These are phyloP conservation scores for Didymella keratinophila DNA, from an alignment of 2,329 filamentous ascomycete genomes.

Conservation along the genomic window DNA sequence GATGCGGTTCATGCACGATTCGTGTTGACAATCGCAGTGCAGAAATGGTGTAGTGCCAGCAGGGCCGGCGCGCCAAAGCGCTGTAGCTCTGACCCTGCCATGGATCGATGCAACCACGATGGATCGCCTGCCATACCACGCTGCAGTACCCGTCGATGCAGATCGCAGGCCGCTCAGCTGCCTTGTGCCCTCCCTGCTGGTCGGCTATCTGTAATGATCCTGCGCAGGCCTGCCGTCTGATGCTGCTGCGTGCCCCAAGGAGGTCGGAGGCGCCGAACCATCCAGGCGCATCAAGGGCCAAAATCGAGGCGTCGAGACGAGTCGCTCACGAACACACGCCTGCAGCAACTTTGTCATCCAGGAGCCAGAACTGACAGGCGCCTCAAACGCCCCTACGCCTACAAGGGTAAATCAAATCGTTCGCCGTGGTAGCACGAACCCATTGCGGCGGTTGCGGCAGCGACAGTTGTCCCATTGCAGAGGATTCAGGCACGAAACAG, in stretches of 20 bases:
- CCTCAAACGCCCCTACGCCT: slow-evolving; percentile 25
- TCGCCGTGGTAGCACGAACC: slow-evolving; percentile 25
- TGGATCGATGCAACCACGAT: slow-evolving; percentile 14
- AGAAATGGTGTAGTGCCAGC: slow-evolving; percentile 16
- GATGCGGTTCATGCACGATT: slow-evolving; percentile 20
- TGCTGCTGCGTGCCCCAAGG: slow-evolving; percentile 23
- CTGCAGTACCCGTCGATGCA: slow-evolving; percentile 10
- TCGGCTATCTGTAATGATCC: background rate
- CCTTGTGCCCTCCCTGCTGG: slow-evolving; percentile 28
- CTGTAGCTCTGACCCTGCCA: slow-evolving; percentile 13
- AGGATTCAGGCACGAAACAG: slow-evolving; percentile 18
- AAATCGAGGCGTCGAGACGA: slow-evolving; percentile 8
- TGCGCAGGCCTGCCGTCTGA: background rate
- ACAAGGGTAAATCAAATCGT: slow-evolving; percentile 20
- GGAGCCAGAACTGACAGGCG: slow-evolving; percentile 30
- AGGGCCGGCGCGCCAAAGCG: slow-evolving; percentile 13
- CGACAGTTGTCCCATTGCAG: slow-evolving; percentile 23
- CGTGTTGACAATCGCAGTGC: slow-evolving; percentile 15
- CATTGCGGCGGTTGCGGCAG: slow-evolving; percentile 24
- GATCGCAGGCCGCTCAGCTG: slow-evolving; percentile 31
- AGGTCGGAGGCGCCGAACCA: slow-evolving; percentile 27
- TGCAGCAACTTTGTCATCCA: slow-evolving; percentile 21
- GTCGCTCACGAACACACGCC: background rate
- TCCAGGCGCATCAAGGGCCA: slow-evolving; percentile 22
- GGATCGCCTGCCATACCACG: slow-evolving; percentile 9